Evolutionary conservation across 306 rosid species (phyloP), one percentile per base, ranked within the genome.

Genomic region (Cajanus cajan): DNA sequence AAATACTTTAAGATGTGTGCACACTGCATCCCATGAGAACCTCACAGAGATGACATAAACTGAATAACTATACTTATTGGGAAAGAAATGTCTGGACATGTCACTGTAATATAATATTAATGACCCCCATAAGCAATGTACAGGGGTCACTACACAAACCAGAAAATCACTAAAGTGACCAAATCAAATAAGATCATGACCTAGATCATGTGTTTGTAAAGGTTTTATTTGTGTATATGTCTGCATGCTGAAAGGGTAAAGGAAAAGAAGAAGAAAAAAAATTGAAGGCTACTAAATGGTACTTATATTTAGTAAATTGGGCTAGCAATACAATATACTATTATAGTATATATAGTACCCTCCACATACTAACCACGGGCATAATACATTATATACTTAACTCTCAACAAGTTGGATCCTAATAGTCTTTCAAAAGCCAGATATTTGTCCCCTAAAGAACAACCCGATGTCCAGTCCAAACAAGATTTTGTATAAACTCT

Each of bases 401-500:
- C 19, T 68, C 48, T 43, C 10, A 66, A 12, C 22, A 68, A 6
- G 12, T 43, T 43, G 21, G 48, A 68, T 43, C 76, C 37, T n/a
- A 68, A 31, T 55, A 78, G 7, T 18, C 13, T 43, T 41, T 57
- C 37, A 28, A 19, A 68, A 51, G 61, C 48, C 18, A 50, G 44
- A 50, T 8, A 51, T 48, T 15, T 8, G 61, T 52, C 54, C n/a
- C 74, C 63, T 65, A 31, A 65, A 64, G 24, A 67, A 33, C 31
- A 59, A 59, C 31, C 31, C 11, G 33, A 16, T 9, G 64, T 50
- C 59, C n/a, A 59, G 21, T 44, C 73, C 68, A 69, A 69, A 59
- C 68, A 58, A 68, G 21, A 48, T 68, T 64, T 68, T 58, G 25
- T 58, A 58, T n/a, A 37, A 68, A 57, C 43, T 66, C 63, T 33